Evolutionary conservation across 1,284 basidiomycete species (phyloP).

Genomic region (Papiliotrema nemorosa): DNA sequence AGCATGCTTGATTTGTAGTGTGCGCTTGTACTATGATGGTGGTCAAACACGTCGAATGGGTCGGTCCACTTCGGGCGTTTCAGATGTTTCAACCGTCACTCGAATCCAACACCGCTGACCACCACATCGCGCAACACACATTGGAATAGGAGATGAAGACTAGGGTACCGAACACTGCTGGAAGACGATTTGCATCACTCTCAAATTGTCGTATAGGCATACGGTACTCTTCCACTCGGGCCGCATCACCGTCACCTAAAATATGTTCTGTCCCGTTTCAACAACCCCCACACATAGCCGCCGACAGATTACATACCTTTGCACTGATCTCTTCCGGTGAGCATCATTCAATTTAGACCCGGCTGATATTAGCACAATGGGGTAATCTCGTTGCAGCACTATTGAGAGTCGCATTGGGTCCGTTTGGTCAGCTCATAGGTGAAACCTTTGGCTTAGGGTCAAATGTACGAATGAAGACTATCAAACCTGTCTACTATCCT

Average conservation of each 20-base stretch:
- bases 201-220: no score
- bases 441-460: conserved; percentile 33
- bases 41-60: no score
- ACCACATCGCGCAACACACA: no score
- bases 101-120: no score
- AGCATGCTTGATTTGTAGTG: no score
- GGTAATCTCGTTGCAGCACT: conserved; percentile 28
- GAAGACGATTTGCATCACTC: no score
- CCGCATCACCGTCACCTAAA: conserved; percentile 14
- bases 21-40: no score
- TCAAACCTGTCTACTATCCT: conserved; percentile 42
- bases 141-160: no score
- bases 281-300: conserved; percentile 11
- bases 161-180: no score
- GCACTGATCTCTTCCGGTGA: conserved; percentile 20
- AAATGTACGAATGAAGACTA: conserved; percentile 20
- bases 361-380: conserved; percentile 11
- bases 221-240: no score
- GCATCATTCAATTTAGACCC: background rate
- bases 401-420: conserved; percentile 34
- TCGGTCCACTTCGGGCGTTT: no score
- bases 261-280: conserved; percentile 26
- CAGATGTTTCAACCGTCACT: no score
- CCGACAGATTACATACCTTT: conserved; percentile 12
- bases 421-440: conserved; percentile 17